phyloP scores from a whole-genome alignment of 345 rosid genomes.

The Aurinia saxatilis region DNA sequence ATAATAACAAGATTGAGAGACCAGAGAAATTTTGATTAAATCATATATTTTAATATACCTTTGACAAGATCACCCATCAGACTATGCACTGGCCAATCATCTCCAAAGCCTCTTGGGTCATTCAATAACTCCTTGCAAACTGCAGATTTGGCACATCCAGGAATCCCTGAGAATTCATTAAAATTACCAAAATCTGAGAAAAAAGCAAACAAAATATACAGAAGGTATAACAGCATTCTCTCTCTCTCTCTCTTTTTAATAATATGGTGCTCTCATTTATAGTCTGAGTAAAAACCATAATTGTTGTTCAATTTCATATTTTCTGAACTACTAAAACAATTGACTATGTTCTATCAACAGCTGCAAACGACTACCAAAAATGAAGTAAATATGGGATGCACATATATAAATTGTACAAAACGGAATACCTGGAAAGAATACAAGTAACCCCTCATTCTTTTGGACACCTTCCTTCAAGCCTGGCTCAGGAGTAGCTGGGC shows the following conservation, averaged over 20 bases:
- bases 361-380: neutral
- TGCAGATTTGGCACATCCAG: slow-evolving; percentile 97
- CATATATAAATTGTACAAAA: neutral
- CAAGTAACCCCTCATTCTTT: slow-evolving; percentile 72
- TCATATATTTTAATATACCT: slow-evolving; percentile 40
- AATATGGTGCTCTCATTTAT: neutral
- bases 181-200: neutral
- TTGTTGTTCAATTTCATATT: neutral
- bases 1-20: slow-evolving; percentile 3
- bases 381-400: neutral
- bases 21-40: neutral
- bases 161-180: slow-evolving; percentile 57
- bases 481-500: slow-evolving; percentile 42
- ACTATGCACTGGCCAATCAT: slow-evolving; percentile 70
- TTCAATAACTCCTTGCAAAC: slow-evolving; percentile 81
- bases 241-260: too few species aligned
- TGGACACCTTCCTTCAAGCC: slow-evolving; percentile 44
- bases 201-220: neutral
- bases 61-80: slow-evolving; percentile 96
- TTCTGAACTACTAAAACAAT: neutral
- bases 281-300: too few species aligned
- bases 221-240: too few species aligned
- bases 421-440: slow-evolving; percentile 84
- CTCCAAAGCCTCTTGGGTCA: slow-evolving; percentile 68
- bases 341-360: neutral